phyloP scores from a whole-genome alignment of 345 rosid genomes.

The Eucalyptus erythrocorys region DNA sequence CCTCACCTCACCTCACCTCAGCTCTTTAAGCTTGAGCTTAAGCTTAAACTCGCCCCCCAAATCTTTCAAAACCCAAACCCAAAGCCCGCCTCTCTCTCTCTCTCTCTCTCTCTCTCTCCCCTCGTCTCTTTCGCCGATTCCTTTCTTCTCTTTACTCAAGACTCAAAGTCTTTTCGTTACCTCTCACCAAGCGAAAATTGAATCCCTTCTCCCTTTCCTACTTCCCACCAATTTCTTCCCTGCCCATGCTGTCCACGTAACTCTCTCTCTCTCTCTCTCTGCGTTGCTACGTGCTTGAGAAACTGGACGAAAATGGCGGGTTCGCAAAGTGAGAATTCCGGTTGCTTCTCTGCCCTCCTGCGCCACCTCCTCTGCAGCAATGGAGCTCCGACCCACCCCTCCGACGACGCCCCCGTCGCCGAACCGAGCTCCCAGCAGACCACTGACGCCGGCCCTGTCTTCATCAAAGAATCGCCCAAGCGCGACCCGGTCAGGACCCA shows the following conservation, averaged over 20 bases:
- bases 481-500: slow-evolving; percentile 4
- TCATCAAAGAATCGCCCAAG: not conserved
- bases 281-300: not conserved
- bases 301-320: not conserved
- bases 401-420: slow-evolving; percentile 29
- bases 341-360: slow-evolving; percentile 49
- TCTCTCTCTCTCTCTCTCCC: not conserved
- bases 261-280: not conserved
- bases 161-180: not conserved
- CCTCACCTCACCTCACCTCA: not conserved
- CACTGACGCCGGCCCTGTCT: slow-evolving; percentile 7
- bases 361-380: slow-evolving; percentile 58
- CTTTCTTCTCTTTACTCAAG: not conserved
- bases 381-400: slow-evolving; percentile 65
- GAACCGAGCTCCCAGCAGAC: not conserved
- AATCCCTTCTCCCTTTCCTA: not conserved
- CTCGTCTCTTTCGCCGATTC: not conserved
- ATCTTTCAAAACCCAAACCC: not conserved
- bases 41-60: not conserved
- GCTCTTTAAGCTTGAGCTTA: not conserved
- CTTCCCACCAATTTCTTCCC: not conserved
- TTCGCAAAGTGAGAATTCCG: slow-evolving; percentile 11
- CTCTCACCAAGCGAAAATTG: not conserved
- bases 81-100: not conserved
- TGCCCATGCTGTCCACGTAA: not conserved